Conservation (phyloP, 2,329 filamentous ascomycete genomes). For the Aspergillus tamarii region DNA sequence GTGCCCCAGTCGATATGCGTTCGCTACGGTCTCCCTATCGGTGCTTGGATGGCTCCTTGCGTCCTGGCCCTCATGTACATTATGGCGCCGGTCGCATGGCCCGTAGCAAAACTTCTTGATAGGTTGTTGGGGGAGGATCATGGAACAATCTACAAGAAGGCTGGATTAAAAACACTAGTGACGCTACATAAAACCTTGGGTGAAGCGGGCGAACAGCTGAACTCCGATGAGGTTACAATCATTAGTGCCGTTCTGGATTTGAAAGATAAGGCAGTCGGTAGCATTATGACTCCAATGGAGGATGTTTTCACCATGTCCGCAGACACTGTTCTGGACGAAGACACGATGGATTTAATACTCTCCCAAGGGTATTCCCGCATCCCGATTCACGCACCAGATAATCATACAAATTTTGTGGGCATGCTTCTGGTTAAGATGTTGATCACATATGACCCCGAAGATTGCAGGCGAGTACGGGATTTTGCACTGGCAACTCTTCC, state of each 20-base stretch:
- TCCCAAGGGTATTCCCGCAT: conserved; percentile 95
- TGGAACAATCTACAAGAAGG: conserved; percentile 97
- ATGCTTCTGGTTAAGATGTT: conserved; percentile 99
- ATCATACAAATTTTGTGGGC: conserved; percentile 84
- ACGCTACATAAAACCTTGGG: conserved; percentile 92
- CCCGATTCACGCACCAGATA: conserved; percentile 86
- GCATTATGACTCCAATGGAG: conserved; percentile 98
- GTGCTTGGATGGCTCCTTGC: conserved; percentile 87
- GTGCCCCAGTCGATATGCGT: conserved; percentile 96
- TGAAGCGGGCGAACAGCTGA: conserved; percentile 80
- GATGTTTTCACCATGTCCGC: conserved; percentile 98
- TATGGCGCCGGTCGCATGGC: conserved; percentile 87
- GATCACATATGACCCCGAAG: conserved; percentile 97
- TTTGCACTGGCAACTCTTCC: conserved; percentile 92
- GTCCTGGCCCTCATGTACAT: conserved; percentile 91
- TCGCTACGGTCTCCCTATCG: conserved; percentile 91
- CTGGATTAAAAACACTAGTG: conserved; percentile 92
- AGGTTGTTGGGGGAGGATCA: conserved; percentile 92
- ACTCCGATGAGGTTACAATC: conserved; percentile 97
- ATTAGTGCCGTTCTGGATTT: conserved; percentile 95
- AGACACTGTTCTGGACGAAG: conserved; percentile 87
- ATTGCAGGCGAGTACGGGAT: conserved; percentile 81
- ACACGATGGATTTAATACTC: conserved; percentile 91
- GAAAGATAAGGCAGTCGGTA: conserved; percentile 92
- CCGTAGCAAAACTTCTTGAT: conserved; percentile 93